Base-by-base conservation (phyloP, 768 basidiomycete species). In the Boletus pseudo-olivaceus region DNA sequence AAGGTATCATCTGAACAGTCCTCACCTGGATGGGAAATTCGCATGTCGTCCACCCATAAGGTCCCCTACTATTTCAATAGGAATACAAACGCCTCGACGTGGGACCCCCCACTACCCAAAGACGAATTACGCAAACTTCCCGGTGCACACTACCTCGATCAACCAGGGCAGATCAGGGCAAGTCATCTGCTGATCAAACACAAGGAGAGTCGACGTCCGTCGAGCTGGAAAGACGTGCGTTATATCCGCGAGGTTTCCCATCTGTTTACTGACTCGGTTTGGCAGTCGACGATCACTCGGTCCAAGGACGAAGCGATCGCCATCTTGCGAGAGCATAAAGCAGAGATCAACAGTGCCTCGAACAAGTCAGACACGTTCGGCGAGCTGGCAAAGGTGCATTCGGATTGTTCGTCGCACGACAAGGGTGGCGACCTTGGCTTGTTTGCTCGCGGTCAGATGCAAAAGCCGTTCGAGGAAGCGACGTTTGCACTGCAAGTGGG, bases 111-210 rank as follows among this genome's bases (percentile, higher is more conserved):
- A 3, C 68, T 95, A 33, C 73, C 82, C n/a, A 60, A 75, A 14
- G 85, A 87, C 1, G 69, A 95, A 60, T 70, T 90, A 61, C 56
- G 72, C 1, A 49, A 72, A 4, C 79, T 97, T 10, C 84, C 90
- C 3, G 92, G 91, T 0, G 88, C 88, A 17, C 67, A 82, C 39
- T 73, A 82, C 64, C 79, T 79, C 43, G 49, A 56, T 32, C 68
- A 65, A 29, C 64, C 76, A 17, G 78, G 74, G 19, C 79, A 89
- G 71, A 91, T 97, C 37, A 83, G 93, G 47, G 96, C 94, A n/a
- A 93, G 92, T 66, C 97, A 99, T 76, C 76, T 99, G 57, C 74
- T 99, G 53, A 87, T 98, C 57, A 99, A 99, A 75, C 95, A 98
- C 73, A 77, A 75, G 47, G 87, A 78, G 5, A 91, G 90, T 67